Evolutionary conservation across 306 rosid genomes (phyloP).

Genomic region (Rosa persica): DNA sequence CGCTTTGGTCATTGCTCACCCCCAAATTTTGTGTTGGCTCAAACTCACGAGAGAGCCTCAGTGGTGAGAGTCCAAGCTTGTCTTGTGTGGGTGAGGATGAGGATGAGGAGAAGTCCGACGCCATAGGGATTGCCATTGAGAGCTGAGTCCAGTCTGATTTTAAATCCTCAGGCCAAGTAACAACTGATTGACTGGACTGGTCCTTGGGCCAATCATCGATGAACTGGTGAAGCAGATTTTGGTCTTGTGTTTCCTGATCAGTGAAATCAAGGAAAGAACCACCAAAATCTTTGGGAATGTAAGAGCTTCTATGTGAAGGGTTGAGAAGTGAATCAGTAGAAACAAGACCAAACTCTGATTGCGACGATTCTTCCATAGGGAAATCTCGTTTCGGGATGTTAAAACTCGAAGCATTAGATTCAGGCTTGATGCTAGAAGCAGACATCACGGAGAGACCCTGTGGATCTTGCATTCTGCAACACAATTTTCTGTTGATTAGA

Average conservation of each 20-base stretch:
- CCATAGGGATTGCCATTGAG: constrained; percentile 50
- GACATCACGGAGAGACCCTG: constrained; percentile 31
- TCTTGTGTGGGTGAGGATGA: constrained; percentile 41
- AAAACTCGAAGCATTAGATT: constrained; percentile 16
- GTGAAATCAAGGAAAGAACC: constrained; percentile 42
- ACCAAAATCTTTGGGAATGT: constrained; percentile 38
- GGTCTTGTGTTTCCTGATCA: constrained; percentile 39
- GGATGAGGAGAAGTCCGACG: constrained; percentile 42
- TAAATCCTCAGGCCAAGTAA: constrained; percentile 43
- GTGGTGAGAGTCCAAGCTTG: constrained; percentile 37
- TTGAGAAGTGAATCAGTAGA: constrained; percentile 49
- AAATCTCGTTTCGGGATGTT: constrained; percentile 22
- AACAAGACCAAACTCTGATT: constrained; percentile 47
- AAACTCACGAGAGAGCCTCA: constrained; percentile 37
- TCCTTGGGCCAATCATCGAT: constrained; percentile 44
- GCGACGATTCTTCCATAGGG: constrained; percentile 29
- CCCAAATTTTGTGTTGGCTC: constrained; percentile 37
- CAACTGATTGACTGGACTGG: constrained; percentile 34
- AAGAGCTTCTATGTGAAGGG: constrained; percentile 42
- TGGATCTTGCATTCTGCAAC: constrained; percentile 39
- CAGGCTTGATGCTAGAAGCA: constrained; percentile 23
- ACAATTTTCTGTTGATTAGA: constrained; percentile 29
- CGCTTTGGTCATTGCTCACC: constrained; percentile 15
- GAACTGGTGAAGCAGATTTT: constrained; percentile 42
- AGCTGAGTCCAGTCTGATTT: constrained; percentile 54